These are phyloP conservation scores for Guillardia theta DNA, from an alignment of 78 protist species.

Conservation along the genomic window DNA sequence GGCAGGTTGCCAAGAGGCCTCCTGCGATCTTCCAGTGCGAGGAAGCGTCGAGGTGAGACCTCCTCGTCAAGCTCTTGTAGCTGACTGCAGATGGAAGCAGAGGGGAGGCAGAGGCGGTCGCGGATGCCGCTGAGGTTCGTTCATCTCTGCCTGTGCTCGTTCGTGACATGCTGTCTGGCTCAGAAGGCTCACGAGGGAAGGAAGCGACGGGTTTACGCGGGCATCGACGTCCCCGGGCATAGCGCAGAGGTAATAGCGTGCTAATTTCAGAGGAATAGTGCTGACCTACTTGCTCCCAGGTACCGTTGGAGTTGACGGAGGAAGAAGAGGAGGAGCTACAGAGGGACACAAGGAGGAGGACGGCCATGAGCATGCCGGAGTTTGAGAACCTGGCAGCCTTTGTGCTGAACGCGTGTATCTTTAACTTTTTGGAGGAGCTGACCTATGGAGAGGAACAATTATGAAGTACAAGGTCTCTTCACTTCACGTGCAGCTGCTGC, in stretches of 20 bases:
- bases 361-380: not conserved
- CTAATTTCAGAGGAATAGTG: no score
- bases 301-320: not conserved
- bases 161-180: no score
- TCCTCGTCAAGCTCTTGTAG: no score
- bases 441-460: conserved; percentile 9
- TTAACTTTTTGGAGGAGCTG: not conserved
- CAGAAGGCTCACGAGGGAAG: no score
- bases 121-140: no score
- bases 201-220: not conserved
- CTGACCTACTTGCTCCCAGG: no score
- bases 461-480: no score
- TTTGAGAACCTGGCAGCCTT: not conserved
- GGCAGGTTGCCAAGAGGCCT: not conserved
- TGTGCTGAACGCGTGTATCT: not conserved
- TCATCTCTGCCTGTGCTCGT: no score
- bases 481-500: no score
- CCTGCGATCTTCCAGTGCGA: not conserved
- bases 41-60: not conserved
- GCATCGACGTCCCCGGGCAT: not conserved
- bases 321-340: not conserved
- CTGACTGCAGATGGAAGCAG: not conserved
- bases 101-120: not conserved
- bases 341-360: not conserved
- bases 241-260: no score